Evolutionary conservation across 768 basidiomycete genomes (phyloP).

Genomic region (Crepidotus variabilis): DNA sequence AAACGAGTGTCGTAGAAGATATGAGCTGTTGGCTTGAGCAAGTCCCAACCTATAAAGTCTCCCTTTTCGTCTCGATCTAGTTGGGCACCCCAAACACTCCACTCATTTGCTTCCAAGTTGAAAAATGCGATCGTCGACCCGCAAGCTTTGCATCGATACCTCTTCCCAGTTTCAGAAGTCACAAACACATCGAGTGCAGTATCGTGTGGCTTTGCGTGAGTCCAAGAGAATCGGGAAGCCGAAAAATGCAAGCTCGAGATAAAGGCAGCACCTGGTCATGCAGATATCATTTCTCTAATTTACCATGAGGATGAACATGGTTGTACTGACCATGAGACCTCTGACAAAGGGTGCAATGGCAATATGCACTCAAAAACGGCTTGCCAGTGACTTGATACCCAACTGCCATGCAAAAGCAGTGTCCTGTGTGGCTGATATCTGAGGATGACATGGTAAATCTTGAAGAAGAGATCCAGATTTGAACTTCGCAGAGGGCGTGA

Average conservation of each 20-base stretch:
- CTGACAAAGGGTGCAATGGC: conserved; percentile 72
- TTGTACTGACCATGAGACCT: conserved; percentile 38
- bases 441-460: neutral
- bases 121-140: conserved; percentile 50
- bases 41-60: conserved; percentile 47
- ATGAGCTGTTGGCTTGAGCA: conserved; percentile 58
- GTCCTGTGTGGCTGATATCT: conserved; percentile 34
- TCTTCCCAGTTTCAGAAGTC: conserved; percentile 53
- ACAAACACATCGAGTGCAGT: conserved; percentile 45
- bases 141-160: conserved; percentile 61
- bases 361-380: conserved; percentile 57
- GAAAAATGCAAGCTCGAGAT: conserved; percentile 60
- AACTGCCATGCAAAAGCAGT: conserved; percentile 57
- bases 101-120: conserved; percentile 43
- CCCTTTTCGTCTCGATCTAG: conserved; percentile 52
- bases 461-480: neutral
- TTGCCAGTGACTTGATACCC: conserved; percentile 43
- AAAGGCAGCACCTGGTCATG: conserved; percentile 61
- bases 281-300: conserved; percentile 17
- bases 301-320: neutral
- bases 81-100: conserved; percentile 58
- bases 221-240: conserved; percentile 51
- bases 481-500: too few relatives aligned
- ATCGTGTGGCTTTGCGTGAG: conserved; percentile 30
- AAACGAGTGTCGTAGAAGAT: conserved; percentile 65